Conservation (phyloP, 2,329 filamentous ascomycete genomes). For the Pestalotiopsis sp. region DNA sequence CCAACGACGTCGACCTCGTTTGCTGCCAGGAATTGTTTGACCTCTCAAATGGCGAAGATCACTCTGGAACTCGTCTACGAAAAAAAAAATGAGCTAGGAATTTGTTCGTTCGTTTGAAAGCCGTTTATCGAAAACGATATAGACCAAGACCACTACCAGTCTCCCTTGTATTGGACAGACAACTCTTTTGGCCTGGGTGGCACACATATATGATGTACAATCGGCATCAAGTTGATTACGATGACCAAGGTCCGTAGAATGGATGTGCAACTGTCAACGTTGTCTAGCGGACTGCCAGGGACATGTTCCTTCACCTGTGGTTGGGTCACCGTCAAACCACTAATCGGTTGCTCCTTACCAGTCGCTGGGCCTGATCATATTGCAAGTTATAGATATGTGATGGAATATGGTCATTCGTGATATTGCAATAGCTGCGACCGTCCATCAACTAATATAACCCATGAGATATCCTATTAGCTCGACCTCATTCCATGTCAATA, state of each 20-base stretch:
- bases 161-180: not conserved
- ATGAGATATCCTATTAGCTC: not conserved
- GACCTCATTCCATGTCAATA: not conserved
- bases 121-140: too few relatives aligned
- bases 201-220: not conserved
- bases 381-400: not conserved
- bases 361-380: not conserved
- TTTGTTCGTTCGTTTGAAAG: too few relatives aligned
- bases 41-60: too few relatives aligned
- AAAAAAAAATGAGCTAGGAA: too few relatives aligned
- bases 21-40: too few relatives aligned
- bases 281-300: not conserved
- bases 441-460: not conserved
- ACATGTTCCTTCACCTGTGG: too few relatives aligned
- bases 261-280: not conserved
- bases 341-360: too few relatives aligned
- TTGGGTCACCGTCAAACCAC: too few relatives aligned
- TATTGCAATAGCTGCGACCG: slow-evolving; percentile 3
- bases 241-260: not conserved
- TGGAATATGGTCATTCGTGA: not conserved
- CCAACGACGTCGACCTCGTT: too few relatives aligned
- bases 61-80: too few relatives aligned
- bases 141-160: too few relatives aligned
- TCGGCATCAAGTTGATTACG: not conserved
- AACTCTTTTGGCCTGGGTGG: not conserved